A percentile compares a stretch with the other conserved stretches of the same genome.
Conservation (phyloP, 2,329 filamentous ascomycete genomes). For the Mycosphaerella arachidis region DNA sequence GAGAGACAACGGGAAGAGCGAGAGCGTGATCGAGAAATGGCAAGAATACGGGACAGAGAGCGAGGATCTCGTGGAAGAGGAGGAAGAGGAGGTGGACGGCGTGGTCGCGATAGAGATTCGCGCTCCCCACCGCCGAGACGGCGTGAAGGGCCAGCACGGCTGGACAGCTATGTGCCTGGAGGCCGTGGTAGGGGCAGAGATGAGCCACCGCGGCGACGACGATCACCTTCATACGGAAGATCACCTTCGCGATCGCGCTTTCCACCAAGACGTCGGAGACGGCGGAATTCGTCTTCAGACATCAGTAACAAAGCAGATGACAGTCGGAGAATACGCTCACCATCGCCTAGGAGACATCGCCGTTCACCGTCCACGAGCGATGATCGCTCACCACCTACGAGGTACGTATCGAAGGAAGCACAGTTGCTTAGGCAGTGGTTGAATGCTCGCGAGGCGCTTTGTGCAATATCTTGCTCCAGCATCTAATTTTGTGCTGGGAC, state of each 20-base stretch:
- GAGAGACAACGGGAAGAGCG: constrained; percentile 67
- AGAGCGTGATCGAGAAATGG: constrained; percentile 66
- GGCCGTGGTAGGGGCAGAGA: constrained; percentile 34
- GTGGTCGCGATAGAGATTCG: constrained; percentile 40
- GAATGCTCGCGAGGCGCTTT: too few species aligned
- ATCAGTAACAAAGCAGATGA: neutral
- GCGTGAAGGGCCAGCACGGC: constrained; percentile 41
- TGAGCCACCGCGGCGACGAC: constrained; percentile 28
- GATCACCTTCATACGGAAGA: constrained; percentile 25
- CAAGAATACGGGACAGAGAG: constrained; percentile 63
- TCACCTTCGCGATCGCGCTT: constrained; percentile 29
- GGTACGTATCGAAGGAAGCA: neutral
- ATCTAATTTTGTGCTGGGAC: too few species aligned
- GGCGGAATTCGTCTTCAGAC: constrained; percentile 2
- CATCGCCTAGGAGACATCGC: constrained; percentile 2
- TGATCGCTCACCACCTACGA: neutral
- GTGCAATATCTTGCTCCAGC: too few species aligned
- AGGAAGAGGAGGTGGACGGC: constrained; percentile 42
- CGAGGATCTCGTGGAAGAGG: constrained; percentile 41
- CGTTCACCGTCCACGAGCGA: neutral
- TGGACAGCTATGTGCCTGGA: constrained; percentile 55
- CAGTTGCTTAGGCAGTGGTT: neutral
- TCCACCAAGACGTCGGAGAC: constrained; percentile 9
- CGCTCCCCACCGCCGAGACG: constrained; percentile 46
- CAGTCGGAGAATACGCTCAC: constrained; percentile 1